Base-by-base conservation (phyloP, 2,329 filamentous ascomycete genomes). In the Paracorniculantispora psalliotae region DNA sequence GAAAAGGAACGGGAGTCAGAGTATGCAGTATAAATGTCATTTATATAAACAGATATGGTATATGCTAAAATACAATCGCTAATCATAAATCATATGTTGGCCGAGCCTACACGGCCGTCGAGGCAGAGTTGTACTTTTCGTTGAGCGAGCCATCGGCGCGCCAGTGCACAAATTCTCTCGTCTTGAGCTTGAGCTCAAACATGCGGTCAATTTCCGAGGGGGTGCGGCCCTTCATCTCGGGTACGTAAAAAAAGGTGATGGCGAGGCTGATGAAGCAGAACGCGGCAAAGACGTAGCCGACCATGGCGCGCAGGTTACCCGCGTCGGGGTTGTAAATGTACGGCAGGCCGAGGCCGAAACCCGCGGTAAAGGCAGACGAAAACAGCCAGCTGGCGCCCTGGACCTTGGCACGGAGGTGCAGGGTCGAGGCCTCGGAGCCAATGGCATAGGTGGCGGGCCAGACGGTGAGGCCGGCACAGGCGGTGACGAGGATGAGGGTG, bases 151-250 rank as follows among this genome's bases (percentile, higher is more conserved):
- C 26, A n/a, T 58, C 26, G 26, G 47, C 33, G 21, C 37, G 55
- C 57, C 50, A 59, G 15, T 54, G 30, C 10, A 59, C 64, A 52
- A 73, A 73, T 28, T 67, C 30, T 41, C 68, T 61, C 17, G 71
- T 62, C 6, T 66, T 61, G 5, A 73, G 55, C n/a, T 59, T 60
- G 35, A 64, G 46, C 43, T 69, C 68, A 60, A 72, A 73, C 67
- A 72, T 69, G 46, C 64, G 64, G 66, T 83, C 80, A 59, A 84
- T 78, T 63, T 82, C 79, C 39, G 70, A 70, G 0, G 75, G 69
- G 1, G 68, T 77, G 21, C 78, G 68, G 4, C 77, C 77, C 67
- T 78, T 79, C 70, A 81, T 83, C 65, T 85, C 82, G 0, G 82
- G 82, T 0, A 84, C 69, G 37, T 72, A 70, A 12, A 74, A 68